phyloP scores from a whole-genome alignment of 768 basidiomycete genomes.

The Leccinum subtestaceum region DNA sequence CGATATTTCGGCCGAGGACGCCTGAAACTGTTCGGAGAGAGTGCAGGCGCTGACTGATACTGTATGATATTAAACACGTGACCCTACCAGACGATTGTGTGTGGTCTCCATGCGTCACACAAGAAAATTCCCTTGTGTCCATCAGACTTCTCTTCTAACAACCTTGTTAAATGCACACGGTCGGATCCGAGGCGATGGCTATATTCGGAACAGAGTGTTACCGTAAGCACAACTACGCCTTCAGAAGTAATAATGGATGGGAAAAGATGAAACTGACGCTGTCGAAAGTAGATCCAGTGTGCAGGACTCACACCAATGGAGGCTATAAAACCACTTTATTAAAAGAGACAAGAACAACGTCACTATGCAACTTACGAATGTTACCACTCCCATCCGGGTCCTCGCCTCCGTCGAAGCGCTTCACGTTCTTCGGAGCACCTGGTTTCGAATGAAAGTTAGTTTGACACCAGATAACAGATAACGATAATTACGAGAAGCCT shows the following conservation, averaged over 20 bases:
- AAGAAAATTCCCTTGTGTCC: neutral
- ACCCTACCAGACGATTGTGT: neutral
- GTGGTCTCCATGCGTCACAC: neutral
- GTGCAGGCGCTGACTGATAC: neutral
- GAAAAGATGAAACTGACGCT: constrained; percentile 34
- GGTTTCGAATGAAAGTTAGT: neutral
- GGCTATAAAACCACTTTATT: constrained; percentile 26
- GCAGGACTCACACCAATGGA: constrained; percentile 47
- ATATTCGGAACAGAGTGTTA: constrained; percentile 1
- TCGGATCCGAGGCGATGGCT: constrained; percentile 34
- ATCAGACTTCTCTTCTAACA: neutral
- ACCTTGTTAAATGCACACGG: constrained; percentile 26
- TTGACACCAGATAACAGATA: constrained; percentile 2
- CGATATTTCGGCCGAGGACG: neutral
- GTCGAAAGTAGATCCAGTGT: constrained; percentile 46
- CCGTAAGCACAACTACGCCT: constrained; percentile 3
- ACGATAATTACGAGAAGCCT: neutral
- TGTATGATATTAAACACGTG: neutral
- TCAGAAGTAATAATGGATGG: neutral
- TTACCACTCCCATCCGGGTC: constrained; percentile 48
- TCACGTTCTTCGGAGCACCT: constrained; percentile 37
- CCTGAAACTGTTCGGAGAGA: neutral
- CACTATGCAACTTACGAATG: constrained; percentile 36
- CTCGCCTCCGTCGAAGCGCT: constrained; percentile 42
- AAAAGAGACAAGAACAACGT: neutral